These are phyloP conservation scores for Backusella sp. DNA, from an alignment of 192 early-diverging fungal species.

Conservation along the genomic window DNA sequence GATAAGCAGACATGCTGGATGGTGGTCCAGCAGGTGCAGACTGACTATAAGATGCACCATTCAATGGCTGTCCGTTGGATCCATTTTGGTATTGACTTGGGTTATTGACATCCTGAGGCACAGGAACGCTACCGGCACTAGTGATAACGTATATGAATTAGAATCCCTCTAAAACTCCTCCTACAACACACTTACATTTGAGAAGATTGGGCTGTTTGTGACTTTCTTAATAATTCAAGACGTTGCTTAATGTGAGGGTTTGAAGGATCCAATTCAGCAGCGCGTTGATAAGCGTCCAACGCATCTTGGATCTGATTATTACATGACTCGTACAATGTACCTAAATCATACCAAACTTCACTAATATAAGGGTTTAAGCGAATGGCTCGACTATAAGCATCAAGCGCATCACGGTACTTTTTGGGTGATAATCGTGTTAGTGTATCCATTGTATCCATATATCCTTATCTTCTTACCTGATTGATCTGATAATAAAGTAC, in stretches of 20 bases:
- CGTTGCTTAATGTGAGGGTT: slow-evolving; percentile 53
- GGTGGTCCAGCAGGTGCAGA: too few species aligned
- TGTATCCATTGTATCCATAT: too few species aligned
- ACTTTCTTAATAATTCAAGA: slow-evolving; percentile 30
- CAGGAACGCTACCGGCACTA: slow-evolving; percentile 8
- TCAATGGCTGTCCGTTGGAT: background rate
- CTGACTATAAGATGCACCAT: too few species aligned
- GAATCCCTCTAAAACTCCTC: background rate
- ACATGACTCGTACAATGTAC: slow-evolving; percentile 95
- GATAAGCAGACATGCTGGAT: too few species aligned
- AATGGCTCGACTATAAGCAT: slow-evolving; percentile 96
- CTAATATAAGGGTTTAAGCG: slow-evolving; percentile 90
- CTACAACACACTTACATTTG: background rate
- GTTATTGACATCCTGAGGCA: slow-evolving; percentile 20
- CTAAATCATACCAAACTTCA: slow-evolving; percentile 98
- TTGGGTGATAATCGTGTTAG: background rate
- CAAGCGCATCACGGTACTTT: slow-evolving; percentile 90
- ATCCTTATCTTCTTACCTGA: too few species aligned
- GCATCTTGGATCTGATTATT: slow-evolving; percentile 97
- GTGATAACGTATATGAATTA: background rate
- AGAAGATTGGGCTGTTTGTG: slow-evolving; percentile 14
- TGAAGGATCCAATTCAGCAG: slow-evolving; percentile 86
- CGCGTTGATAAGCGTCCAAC: slow-evolving; percentile 93
- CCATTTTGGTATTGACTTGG: slow-evolving; percentile 26
- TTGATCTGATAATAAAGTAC: slow-evolving; percentile 97